Evolutionary conservation across 495 filamentous ascomycete species (phyloP), one percentile per base, ranked within the genome.

Genomic region (Xylona heveae): DNA sequence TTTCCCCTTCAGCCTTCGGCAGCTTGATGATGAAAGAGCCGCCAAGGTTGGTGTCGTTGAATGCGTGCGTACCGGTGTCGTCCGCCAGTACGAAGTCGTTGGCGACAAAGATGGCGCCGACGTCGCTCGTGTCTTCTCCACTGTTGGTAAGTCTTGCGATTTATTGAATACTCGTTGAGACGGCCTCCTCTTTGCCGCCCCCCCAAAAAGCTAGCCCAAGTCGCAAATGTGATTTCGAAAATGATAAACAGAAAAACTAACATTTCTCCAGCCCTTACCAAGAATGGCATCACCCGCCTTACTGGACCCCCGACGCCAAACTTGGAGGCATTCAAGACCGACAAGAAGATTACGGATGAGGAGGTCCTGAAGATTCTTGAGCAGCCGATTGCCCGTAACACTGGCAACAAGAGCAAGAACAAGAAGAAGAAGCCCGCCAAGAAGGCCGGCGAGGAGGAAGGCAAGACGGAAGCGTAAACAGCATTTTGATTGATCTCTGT

Each of bases 321-420:
- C 43, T 46, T 88, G 28, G 61, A 61, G 44, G 78, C 82, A 55
- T 65, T 71, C 64, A 81, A 85, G 64, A 72, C 77, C 2, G 81
- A 95, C 52, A 94, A 97, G 68, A 93, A 93, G 69, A 88, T 97
- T 49, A 77, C 73, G 36, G 84, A 95, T 45, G 79, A 88, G 53
- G 83, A 93, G 55, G 66, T 97, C 40, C 72, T 93, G 34, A 76
- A 82, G 62, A 85, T 97, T 39, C 62, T 97, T 29, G 80, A 81
- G 54, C 75, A 75, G 50, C 83, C 88, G 9, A 52, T 92, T 34
- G 62, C 74, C 38, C 73, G 67, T 45, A 74, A 73, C 33, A 72
- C 74, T 24, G 72, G 73, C 39, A 66, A 68, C 43, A 82, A 78
- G 57, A 66, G 62, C 47, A 71, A 70, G 55, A 77, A 74, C 54